These are phyloP conservation scores for Globisporangium nunn DNA, from an alignment of 352 stramenopile species.

Conservation along the genomic window DNA sequence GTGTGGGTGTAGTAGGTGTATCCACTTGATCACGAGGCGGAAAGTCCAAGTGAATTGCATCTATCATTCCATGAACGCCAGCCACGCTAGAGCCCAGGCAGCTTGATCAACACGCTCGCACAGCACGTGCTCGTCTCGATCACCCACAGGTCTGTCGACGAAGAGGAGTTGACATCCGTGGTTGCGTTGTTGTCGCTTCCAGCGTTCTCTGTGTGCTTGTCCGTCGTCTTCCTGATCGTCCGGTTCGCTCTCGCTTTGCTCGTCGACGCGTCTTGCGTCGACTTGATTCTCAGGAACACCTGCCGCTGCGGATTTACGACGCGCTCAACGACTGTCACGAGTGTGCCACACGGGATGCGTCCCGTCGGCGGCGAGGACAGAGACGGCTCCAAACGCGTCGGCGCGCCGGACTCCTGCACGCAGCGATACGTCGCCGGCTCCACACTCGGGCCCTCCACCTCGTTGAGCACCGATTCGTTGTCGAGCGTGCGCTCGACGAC, in stretches of 20 bases:
- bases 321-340: slow-evolving; percentile 46
- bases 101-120: slow-evolving; percentile 66
- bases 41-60: neutral
- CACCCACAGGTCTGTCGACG: slow-evolving; percentile 33
- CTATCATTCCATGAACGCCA: neutral
- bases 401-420: slow-evolving; percentile 61
- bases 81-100: slow-evolving; percentile 1
- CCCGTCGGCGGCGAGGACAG: slow-evolving; percentile 49
- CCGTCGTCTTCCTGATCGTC: neutral
- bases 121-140: slow-evolving; percentile 78
- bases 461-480: slow-evolving; percentile 70
- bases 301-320: slow-evolving; percentile 56
- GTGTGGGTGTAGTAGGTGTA: neutral
- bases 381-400: slow-evolving; percentile 46
- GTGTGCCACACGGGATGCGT: slow-evolving; percentile 43
- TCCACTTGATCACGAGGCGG: neutral
- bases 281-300: slow-evolving; percentile 42
- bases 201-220: neutral
- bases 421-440: slow-evolving; percentile 41
- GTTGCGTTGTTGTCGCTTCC: neutral
- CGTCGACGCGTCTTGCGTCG: neutral
- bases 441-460: slow-evolving; percentile 37
- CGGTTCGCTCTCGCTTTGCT: neutral
- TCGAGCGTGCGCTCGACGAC: slow-evolving; percentile 70
- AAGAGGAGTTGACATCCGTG: neutral